Conservation (phyloP, 139 green algal species). For the Deuterostichococcus epilithicus region DNA sequence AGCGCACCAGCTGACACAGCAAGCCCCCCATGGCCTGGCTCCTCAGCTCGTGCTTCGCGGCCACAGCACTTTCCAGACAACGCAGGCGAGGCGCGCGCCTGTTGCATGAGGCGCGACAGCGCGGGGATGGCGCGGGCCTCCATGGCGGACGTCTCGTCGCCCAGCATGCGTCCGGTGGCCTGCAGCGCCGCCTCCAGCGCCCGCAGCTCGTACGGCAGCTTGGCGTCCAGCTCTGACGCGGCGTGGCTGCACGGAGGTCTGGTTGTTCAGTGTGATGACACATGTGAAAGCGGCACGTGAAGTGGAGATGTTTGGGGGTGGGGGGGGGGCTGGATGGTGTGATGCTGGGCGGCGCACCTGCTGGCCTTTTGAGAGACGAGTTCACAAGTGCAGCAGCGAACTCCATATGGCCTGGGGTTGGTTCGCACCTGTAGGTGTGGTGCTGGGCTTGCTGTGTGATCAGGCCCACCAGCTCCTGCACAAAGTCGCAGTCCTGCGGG, state of each 20-base stretch:
- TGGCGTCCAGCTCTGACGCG: conserved; percentile 5
- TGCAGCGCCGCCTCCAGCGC: conserved; percentile 50
- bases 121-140: conserved; percentile 11
- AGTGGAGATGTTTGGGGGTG: too few species aligned
- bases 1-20: too few species aligned
- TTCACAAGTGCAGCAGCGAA: too few species aligned
- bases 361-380: too few species aligned
- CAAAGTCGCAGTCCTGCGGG: neutral
- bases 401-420: too few species aligned
- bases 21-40: too few species aligned
- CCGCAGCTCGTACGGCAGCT: conserved; percentile 59
- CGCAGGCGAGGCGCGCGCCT: conserved; percentile 7
- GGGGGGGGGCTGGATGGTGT: too few species aligned
- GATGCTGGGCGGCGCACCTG: too few species aligned
- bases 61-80: conserved; percentile 4
- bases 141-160: conserved; percentile 12
- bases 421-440: neutral
- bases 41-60: neutral
- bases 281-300: too few species aligned
- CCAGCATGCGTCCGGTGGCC: conserved; percentile 8
- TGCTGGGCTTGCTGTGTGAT: neutral
- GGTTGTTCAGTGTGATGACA: neutral
- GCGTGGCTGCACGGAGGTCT: neutral
- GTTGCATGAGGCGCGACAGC: conserved; percentile 22
- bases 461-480: neutral